Base-by-base conservation (phyloP, 352 stramenopile genomes). In the Pythium chondricola region DNA sequence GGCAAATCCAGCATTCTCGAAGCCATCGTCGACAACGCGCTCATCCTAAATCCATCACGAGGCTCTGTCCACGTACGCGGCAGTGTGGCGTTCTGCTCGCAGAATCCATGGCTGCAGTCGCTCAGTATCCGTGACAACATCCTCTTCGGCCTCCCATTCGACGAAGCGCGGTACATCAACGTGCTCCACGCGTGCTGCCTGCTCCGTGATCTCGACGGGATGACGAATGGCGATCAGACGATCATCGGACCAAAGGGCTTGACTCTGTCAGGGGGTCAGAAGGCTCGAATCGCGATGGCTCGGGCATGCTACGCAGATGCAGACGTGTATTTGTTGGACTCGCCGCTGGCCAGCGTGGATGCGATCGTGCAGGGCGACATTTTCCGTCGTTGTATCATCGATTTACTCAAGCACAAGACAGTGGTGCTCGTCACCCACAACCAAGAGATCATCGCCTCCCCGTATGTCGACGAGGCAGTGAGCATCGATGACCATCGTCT, bases 191-290 rank as follows among this genome's bases (percentile, higher is more conserved):
- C 67, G 6, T 96, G 85, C 56, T 69, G 74, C 24, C 58, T 97
- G 16, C 41, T 69, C 0, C 71, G 79, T 35, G 90, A 97, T 57
- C 56, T 97, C 16, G 66, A 64, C 16, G 48, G 85, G 17, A 58
- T 97, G 16, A 67, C 80, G 2, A 55, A 10, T 33, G 86, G 88
- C 11, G 90, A 98, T 60, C 21, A 62, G 51, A 97, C 86, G 6
- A 85, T 96, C 61, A 96, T 98, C 43, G 91, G 89, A 14, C 88
- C 97, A 61, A 92, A 91, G 43, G 93, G 93, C 2, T 74, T 98
- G 7, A 97, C 90, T 46, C 56, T 98, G 4, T 91, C 59, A 7
- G 90, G 91, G 10, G 91, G 92, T 6, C 88, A 97, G 59, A 94
- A 95, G 62, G 62, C 68, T 17, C 43, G 74, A 13, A 57, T 85